Evolutionary conservation across 23 red algal genomes (phyloP).

Genomic region (Gracilaria gracilis): DNA sequence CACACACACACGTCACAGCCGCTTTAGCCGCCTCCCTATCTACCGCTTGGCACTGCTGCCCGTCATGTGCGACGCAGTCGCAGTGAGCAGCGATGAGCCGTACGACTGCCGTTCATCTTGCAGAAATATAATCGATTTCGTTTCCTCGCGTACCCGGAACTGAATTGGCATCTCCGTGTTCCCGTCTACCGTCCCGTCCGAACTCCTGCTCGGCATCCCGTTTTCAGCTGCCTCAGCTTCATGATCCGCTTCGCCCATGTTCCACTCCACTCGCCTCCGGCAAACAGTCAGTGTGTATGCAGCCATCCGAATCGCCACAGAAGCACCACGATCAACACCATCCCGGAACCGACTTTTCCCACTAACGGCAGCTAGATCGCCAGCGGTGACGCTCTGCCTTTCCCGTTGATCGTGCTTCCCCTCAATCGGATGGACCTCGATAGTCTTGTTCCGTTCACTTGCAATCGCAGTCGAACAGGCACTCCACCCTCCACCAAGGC

Average conservation of each 20-base stretch:
- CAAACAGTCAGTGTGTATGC: too few relatives aligned
- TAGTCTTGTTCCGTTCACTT: not conserved
- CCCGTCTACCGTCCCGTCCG: not conserved
- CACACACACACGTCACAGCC: too few relatives aligned
- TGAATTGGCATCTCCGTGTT: not conserved
- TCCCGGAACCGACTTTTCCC: not conserved
- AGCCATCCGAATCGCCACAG: too few relatives aligned
- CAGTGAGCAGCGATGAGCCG: conserved; percentile 4
- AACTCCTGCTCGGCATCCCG: too few relatives aligned
- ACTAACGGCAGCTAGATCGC: not conserved
- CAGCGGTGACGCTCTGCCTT: not conserved
- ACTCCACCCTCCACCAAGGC: not conserved
- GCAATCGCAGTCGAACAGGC: not conserved
- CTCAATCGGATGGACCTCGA: not conserved
- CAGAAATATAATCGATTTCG: not conserved
- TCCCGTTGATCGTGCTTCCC: not conserved
- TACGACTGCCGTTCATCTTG: not conserved
- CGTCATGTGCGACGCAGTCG: not conserved
- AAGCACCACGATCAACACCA: not conserved
- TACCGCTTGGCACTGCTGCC: not conserved
- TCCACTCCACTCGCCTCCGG: too few relatives aligned
- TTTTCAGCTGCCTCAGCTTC: too few relatives aligned
- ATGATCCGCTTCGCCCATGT: too few relatives aligned
- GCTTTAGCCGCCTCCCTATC: conserved; percentile 46
- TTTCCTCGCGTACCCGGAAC: conserved; percentile 1